Percentiles rank a stretch among this genome's conserved stretches.
These are phyloP conservation scores for Mrakia frigida DNA, from an alignment of 768 basidiomycete genomes.

Conservation along the genomic window DNA sequence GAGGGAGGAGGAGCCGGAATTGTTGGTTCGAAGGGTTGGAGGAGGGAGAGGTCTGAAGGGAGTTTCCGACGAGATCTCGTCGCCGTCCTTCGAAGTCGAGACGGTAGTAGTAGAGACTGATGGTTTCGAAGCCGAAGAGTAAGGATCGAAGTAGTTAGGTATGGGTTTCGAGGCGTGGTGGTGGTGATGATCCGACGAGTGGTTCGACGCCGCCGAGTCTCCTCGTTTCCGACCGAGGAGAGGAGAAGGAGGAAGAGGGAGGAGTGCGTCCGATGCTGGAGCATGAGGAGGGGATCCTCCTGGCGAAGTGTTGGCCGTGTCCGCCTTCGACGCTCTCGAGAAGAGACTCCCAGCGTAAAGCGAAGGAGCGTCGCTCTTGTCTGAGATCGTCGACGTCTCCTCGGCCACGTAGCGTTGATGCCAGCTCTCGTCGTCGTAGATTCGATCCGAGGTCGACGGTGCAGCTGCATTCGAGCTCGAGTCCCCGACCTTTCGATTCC, in stretches of 20 bases:
- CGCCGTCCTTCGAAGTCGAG: too few relatives aligned
- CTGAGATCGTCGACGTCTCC: neutral
- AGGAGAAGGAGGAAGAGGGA: neutral
- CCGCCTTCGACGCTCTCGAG: neutral
- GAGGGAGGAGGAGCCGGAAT: neutral
- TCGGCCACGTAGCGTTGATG: constrained; percentile 3
- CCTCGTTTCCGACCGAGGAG: neutral
- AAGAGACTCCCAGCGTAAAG: neutral
- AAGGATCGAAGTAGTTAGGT: neutral
- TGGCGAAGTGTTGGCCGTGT: neutral
- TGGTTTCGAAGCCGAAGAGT: neutral
- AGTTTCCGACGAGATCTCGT: neutral
- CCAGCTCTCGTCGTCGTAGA: neutral
- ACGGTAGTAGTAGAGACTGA: constrained; percentile 3
- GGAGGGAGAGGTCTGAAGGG: neutral
- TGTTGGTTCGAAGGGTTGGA: neutral
- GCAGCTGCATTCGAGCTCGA: too few relatives aligned
- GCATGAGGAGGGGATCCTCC: neutral
- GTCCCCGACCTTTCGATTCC: constrained; percentile 9
- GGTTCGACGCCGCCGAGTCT: constrained; percentile 6
- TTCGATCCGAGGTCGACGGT: neutral
- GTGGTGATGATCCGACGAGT: neutral
- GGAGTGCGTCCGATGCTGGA: neutral
- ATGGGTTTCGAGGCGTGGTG: neutral
- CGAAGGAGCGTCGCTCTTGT: neutral